Conservation (phyloP, 331 rosid genomes). For the Malus hybrid region DNA sequence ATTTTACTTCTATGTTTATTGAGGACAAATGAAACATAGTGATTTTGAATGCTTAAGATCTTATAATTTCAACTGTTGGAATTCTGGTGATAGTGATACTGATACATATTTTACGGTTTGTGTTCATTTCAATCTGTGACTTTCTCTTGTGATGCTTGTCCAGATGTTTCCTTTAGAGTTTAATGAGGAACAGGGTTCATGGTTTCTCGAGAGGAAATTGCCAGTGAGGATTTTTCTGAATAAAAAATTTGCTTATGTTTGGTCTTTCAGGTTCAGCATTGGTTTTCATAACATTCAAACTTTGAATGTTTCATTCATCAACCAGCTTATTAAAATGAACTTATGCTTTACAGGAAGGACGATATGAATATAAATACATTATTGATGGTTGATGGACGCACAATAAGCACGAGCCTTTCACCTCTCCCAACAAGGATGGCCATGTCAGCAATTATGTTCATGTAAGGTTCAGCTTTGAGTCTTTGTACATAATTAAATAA, state of each 20-base stretch:
- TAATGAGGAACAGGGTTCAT: constrained; percentile 45
- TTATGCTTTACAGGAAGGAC: constrained; percentile 64
- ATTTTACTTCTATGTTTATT: no score
- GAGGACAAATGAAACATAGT: no score
- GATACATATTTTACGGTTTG: neutral
- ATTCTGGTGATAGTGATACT: neutral
- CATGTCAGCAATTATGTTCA: constrained; percentile 70
- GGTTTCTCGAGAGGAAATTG: constrained; percentile 75
- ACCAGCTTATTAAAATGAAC: constrained; percentile 5
- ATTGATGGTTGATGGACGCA: constrained; percentile 71
- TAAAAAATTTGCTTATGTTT: neutral
- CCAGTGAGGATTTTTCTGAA: constrained; percentile 43
- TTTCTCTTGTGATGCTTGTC: constrained; percentile 21
- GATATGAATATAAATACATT: constrained; percentile 85
- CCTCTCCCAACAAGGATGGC: constrained; percentile 71
- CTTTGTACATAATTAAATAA: neutral
- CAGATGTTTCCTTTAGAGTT: constrained; percentile 69
- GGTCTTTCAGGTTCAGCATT: neutral
- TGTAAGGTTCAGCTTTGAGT: constrained; percentile 37
- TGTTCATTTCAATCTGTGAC: no score
- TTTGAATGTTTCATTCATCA: neutral
- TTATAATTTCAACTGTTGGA: neutral
- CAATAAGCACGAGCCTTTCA: constrained; percentile 39
- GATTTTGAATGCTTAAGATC: neutral
- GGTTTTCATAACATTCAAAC: neutral